Base-by-base conservation (phyloP, 2,329 filamentous ascomycete genomes). In the Microdochium nivale region DNA sequence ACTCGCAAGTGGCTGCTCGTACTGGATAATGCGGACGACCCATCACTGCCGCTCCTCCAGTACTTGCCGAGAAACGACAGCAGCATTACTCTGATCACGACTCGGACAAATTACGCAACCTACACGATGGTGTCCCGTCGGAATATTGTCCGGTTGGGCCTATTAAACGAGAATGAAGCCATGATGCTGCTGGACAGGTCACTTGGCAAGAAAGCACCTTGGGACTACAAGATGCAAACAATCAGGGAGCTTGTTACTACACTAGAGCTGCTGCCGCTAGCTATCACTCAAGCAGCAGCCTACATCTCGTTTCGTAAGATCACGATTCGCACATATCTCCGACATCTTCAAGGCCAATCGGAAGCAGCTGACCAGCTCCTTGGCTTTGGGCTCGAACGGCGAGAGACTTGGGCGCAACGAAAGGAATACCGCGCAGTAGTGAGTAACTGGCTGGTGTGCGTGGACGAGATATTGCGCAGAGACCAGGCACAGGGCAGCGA, bases 11-110 rank as follows among this genome's bases (percentile, higher is more conserved):
- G 70, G 73, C 59, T 76, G 1, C 51, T 76, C 43, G 59, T 77
- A 37, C 49, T 76, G n/a, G 71, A 77, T 51, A 76, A 74, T 49
- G 69, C 68, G 13, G 70, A 76, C 51, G 68, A 47, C 70, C n/a
- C 50, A n/a, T n/a, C n/a, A n/a, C n/a, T n/a, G n/a, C n/a, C n/a
- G n/a, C n/a, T n/a, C n/a, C n/a, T 55, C 7, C 37, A 62, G 16
- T 67, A 66, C 52, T 52, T 73, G 0, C 70, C 70, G 1, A 33
- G 57, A 16, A 68, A 60, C 27, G 57, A 65, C 1, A 50, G 61
- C 16, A 68, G 68, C 1, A 51, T 55, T 0, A 64, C 64, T 35
- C 23, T 75, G 0, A 69, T 70, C 40, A 74, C 70, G n/a, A 72
- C 67, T 11, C 60, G 69, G 9, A 65, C 63, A 25, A 55, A 59